Conservation (phyloP, 2,329 filamentous ascomycete genomes). For the Verticillium albo-atrum region DNA sequence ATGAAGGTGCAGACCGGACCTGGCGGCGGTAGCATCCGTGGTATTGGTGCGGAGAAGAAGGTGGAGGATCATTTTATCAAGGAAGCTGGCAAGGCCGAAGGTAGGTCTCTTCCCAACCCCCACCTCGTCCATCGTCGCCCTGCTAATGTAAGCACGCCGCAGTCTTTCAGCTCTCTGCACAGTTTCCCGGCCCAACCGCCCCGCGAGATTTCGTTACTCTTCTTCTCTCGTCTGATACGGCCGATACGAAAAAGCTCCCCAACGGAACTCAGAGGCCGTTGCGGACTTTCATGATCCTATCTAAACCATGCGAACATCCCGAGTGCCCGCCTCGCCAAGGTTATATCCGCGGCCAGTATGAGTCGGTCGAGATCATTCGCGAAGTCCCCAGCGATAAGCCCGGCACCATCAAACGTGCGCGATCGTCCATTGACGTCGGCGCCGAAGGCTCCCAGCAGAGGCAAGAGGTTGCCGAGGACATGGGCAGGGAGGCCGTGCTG, state of each 20-base stretch:
- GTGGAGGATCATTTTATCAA: slow-evolving; percentile 59
- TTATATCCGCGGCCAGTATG: slow-evolving; percentile 80
- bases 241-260: slow-evolving; percentile 27
- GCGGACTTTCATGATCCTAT: slow-evolving; percentile 82
- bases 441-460: slow-evolving; percentile 24
- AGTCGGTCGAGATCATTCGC: slow-evolving; percentile 86
- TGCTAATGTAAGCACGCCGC: slow-evolving; percentile 7
- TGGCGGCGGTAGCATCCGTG: slow-evolving; percentile 72
- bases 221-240: slow-evolving; percentile 62
- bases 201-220: slow-evolving; percentile 85
- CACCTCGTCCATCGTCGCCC: not conserved
- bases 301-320: slow-evolving; percentile 75
- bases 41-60: slow-evolving; percentile 75
- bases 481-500: slow-evolving; percentile 37
- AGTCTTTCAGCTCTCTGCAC: slow-evolving; percentile 83
- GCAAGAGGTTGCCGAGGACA: slow-evolving; percentile 16
- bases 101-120: slow-evolving; percentile 29
- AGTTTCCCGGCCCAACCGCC: slow-evolving; percentile 85
- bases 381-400: slow-evolving; percentile 62
- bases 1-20: slow-evolving; percentile 66
- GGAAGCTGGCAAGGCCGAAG: slow-evolving; percentile 59
- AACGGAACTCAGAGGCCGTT: slow-evolving; percentile 32
- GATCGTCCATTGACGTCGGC: slow-evolving; percentile 39
- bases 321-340: slow-evolving; percentile 65
- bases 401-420: slow-evolving; percentile 29